phyloP scores from a whole-genome alignment of 148 eudicot species.

The Rhododendron williamsianum region DNA sequence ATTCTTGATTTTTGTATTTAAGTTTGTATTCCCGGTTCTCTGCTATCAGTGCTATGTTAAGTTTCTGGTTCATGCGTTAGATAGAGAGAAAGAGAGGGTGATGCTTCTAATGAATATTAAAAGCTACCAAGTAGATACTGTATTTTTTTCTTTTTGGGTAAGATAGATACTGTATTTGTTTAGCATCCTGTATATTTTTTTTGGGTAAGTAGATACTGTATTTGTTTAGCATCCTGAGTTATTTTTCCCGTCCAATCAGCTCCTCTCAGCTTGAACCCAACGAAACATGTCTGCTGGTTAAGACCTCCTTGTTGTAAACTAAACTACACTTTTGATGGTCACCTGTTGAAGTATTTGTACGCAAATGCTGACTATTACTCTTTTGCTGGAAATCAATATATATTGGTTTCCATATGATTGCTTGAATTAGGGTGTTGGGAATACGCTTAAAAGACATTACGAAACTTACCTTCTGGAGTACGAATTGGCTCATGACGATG shows the following conservation, averaged over 20 bases:
- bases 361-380: neutral
- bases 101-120: neutral
- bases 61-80: too few species aligned
- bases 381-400: neutral
- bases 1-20: neutral
- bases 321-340: neutral
- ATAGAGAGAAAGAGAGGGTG: too few species aligned
- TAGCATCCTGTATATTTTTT: neutral
- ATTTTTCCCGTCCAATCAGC: neutral
- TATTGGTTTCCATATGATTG: neutral
- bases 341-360: neutral
- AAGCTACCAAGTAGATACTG: neutral
- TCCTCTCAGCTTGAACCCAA: neutral
- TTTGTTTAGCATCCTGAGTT: neutral
- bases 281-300: too few species aligned
- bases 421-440: constrained; percentile 78
- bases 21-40: neutral
- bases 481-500: constrained; percentile 95
- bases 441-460: constrained; percentile 91
- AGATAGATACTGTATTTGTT: too few species aligned
- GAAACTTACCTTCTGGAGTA: constrained; percentile 90
- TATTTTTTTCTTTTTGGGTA: too few species aligned
- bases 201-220: too few species aligned
- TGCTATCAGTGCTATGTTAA: neutral
- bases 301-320: neutral